phyloP scores from a whole-genome alignment of 2,329 filamentous ascomycete genomes.

The Microthyrium microscopicum region DNA sequence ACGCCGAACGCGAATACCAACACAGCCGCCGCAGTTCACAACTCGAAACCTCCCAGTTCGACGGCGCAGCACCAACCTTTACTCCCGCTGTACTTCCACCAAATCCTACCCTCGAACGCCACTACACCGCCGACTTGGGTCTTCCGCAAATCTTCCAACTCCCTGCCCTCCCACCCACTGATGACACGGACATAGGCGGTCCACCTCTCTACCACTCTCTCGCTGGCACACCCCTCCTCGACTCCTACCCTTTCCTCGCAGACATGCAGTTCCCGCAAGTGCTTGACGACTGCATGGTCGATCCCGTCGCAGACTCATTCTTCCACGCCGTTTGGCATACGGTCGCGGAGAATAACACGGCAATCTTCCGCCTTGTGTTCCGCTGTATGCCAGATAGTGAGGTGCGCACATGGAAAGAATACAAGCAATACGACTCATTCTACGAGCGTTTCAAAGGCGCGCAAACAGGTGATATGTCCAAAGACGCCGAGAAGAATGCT shows the following conservation, averaged over 20 bases:
- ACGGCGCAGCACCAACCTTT: neutral
- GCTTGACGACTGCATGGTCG: conserved; percentile 83
- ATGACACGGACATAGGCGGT: conserved; percentile 72
- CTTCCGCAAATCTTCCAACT: conserved; percentile 53
- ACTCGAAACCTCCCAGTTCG: conserved; percentile 15
- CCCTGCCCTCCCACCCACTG: conserved; percentile 49
- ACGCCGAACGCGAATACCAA: conserved; percentile 37
- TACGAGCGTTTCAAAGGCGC: conserved; percentile 57
- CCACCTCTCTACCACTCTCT: conserved; percentile 44
- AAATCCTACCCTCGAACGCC: conserved; percentile 19
- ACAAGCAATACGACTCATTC: conserved; percentile 70
- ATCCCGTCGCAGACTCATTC: conserved; percentile 70
- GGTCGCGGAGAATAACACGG: conserved; percentile 86
- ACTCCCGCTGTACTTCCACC: too few species aligned
- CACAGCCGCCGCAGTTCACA: conserved; percentile 28
- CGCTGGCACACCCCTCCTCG: conserved; percentile 29
- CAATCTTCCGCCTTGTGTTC: conserved; percentile 84
- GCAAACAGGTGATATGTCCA: conserved; percentile 32
- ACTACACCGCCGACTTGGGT: conserved; percentile 50
- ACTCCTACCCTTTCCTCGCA: conserved; percentile 33
- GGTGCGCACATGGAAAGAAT: conserved; percentile 83
- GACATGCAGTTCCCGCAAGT: conserved; percentile 61
- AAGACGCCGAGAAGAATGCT: neutral
- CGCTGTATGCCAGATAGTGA: conserved; percentile 94
- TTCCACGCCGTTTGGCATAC: conserved; percentile 77